Conservation (phyloP, 169 alveolate species). For the Miamiensis avidus region DNA sequence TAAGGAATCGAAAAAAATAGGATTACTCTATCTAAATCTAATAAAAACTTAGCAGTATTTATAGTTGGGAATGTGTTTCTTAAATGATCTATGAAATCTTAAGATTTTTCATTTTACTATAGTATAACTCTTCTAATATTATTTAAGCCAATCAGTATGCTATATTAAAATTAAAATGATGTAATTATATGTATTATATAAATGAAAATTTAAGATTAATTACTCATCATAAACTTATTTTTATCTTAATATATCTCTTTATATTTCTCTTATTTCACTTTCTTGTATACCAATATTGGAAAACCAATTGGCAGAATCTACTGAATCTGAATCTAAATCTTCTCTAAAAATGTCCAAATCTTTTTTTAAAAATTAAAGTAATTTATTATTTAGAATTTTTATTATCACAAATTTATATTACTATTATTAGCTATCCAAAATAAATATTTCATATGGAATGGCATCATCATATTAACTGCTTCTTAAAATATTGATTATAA, state of each 20-base stretch:
- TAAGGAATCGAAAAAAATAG: too few relatives aligned
- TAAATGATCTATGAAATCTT: background rate
- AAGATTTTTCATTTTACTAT: background rate
- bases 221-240: background rate
- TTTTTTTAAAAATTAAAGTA: too few relatives aligned
- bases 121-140: background rate
- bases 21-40: background rate
- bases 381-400: too few relatives aligned
- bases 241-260: background rate
- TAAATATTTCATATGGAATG: background rate
- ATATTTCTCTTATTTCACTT: background rate
- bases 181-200: too few relatives aligned
- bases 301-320: background rate
- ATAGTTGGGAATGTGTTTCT: background rate
- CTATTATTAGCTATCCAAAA: background rate
- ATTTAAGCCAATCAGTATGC: background rate
- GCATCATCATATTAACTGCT: background rate
- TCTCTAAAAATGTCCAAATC: background rate
- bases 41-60: background rate
- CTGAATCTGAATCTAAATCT: background rate
- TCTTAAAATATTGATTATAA: background rate
- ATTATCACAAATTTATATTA: background rate
- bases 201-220: too few relatives aligned
- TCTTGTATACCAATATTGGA: background rate
- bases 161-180: background rate